These are phyloP conservation scores for Rhodomyrtus tomentosa DNA, from an alignment of 345 rosid species.

Conservation along the genomic window DNA sequence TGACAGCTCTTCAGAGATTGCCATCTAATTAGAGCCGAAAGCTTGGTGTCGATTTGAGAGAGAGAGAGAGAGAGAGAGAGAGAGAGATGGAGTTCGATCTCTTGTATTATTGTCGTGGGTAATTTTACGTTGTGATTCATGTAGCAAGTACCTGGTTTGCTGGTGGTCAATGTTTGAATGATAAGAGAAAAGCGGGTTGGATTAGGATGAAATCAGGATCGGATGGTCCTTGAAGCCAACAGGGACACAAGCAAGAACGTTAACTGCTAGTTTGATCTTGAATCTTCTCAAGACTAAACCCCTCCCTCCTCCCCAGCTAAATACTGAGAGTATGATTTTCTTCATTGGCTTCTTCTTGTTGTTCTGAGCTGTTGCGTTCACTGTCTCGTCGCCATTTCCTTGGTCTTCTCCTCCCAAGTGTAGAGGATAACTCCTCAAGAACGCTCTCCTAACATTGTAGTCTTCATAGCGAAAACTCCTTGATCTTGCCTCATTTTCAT, in stretches of 20 bases:
- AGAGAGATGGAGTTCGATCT: not conserved
- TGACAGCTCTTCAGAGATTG: not conserved
- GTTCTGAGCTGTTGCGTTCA: not conserved
- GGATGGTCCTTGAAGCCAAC: slow-evolving; percentile 8
- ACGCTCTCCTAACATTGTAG: slow-evolving; percentile 28
- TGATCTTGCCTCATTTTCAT: slow-evolving; percentile 10
- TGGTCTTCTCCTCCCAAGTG: slow-evolving; percentile 20
- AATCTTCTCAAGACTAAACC: slow-evolving; percentile 28
- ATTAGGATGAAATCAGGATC: slow-evolving; percentile 19
- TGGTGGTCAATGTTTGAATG: not conserved
- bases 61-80: not conserved
- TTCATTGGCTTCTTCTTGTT: slow-evolving; percentile 16
- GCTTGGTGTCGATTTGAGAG: not conserved
- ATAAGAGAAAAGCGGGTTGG: not conserved
- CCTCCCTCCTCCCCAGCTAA: slow-evolving; percentile 34
- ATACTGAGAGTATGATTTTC: slow-evolving; percentile 21
- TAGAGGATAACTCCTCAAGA: slow-evolving; percentile 56
- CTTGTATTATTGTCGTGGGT: not conserved
- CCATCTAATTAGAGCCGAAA: not conserved
- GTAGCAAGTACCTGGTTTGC: not conserved
- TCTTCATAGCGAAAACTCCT: slow-evolving; percentile 37
- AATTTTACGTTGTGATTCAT: not conserved
- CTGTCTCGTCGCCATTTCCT: slow-evolving; percentile 3
- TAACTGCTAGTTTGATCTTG: slow-evolving; percentile 21
- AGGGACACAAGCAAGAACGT: slow-evolving; percentile 26